Evolutionary conservation across 805 yeast genomes (phyloP).

Genomic region (Phaffomyces thermotolerans): DNA sequence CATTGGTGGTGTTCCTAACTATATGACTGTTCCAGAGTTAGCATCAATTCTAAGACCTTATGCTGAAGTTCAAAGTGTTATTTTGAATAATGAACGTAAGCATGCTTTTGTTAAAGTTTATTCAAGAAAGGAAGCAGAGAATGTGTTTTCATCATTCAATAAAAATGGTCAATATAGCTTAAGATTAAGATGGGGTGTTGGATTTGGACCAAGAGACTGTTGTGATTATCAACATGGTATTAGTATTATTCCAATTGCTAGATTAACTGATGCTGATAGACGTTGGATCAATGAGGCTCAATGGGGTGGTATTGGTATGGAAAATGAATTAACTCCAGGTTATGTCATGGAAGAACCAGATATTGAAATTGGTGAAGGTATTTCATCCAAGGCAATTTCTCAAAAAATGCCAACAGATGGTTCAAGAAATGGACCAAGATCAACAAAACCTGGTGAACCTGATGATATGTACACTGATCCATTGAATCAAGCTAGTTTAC

Average conservation of each 20-base stretch:
- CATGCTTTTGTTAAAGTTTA: conserved; percentile 96
- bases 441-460: conserved; percentile 57
- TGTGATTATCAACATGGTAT: conserved; percentile 90
- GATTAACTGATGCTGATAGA: conserved; percentile 91
- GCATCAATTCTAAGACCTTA: conserved; percentile 68
- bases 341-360: conserved; percentile 94
- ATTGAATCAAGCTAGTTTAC: conserved; percentile 17
- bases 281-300: conserved; percentile 86
- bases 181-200: conserved; percentile 97
- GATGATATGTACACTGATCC: conserved; percentile 26
- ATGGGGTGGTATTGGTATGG: conserved; percentile 93
- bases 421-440: conserved; percentile 77
- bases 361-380: conserved; percentile 92
- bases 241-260: conserved; percentile 76
- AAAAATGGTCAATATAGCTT: conserved; percentile 55
- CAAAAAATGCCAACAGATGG: conserved; percentile 90
- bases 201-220: conserved; percentile 98
- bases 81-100: conserved; percentile 79
- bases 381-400: conserved; percentile 85
- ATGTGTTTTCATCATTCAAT: conserved; percentile 64
- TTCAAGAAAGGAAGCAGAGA: conserved; percentile 87
- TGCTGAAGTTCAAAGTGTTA: conserved; percentile 88
- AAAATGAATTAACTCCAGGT: conserved; percentile 70
- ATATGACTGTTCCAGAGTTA: conserved; percentile 71
- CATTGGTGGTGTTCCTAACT: conserved; percentile 85